Percentiles rank a stretch among this genome's conserved stretches.
phyloP scores from a whole-genome alignment of 352 stramenopile genomes.

The Elongisporangium undulatum region DNA sequence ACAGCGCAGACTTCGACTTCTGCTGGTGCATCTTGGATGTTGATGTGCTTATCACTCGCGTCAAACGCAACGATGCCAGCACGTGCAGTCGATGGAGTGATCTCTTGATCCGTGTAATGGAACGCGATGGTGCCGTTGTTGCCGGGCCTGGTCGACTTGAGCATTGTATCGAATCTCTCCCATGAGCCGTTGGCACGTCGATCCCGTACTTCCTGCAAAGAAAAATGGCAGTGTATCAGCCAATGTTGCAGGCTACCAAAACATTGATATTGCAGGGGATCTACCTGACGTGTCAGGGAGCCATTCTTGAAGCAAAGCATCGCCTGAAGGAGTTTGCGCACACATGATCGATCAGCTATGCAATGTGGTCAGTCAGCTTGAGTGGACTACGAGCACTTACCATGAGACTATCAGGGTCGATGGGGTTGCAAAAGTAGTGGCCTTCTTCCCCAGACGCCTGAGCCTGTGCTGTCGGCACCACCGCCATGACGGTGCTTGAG shows the following conservation, averaged over 20 bases:
- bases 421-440: conserved; percentile 80
- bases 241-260: too few species aligned
- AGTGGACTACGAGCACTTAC: conserved; percentile 10
- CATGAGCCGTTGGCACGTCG: conserved; percentile 32
- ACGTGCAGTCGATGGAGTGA: conserved; percentile 45
- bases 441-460: conserved; percentile 56
- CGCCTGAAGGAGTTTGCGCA: conserved; percentile 17
- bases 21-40: conserved; percentile 10
- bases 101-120: conserved; percentile 64
- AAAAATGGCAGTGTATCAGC: background rate
- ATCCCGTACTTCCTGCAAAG: conserved; percentile 35
- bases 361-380: background rate
- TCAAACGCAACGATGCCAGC: conserved; percentile 46
- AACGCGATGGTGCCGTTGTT: conserved; percentile 51
- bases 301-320: conserved; percentile 90
- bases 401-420: conserved; percentile 67
- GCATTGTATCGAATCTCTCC: conserved; percentile 49
- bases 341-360: background rate
- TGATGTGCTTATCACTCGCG: conserved; percentile 12
- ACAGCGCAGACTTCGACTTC: conserved; percentile 51
- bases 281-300: conserved; percentile 57
- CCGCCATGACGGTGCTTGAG: conserved; percentile 58
- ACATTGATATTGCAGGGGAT: background rate
- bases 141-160: conserved; percentile 28
- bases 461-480: conserved; percentile 35